Percentiles rank a stretch among this genome's conserved stretches.
These are phyloP conservation scores for Fusarium hostae DNA, from an alignment of 2,329 filamentous ascomycete genomes.

Conservation along the genomic window DNA sequence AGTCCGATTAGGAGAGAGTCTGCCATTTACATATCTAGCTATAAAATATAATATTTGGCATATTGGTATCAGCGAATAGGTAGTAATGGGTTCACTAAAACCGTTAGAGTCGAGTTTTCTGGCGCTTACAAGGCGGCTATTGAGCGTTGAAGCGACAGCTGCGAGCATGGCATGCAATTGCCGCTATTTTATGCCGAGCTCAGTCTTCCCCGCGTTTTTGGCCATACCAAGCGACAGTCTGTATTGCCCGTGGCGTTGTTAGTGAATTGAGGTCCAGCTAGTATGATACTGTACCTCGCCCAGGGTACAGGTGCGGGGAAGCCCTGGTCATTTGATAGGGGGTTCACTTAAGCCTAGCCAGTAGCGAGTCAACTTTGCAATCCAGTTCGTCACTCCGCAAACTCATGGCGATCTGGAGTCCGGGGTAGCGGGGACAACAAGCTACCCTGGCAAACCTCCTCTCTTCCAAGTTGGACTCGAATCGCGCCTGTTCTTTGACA, in stretches of 20 bases:
- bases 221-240: neutral
- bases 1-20: neutral
- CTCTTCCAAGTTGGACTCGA: neutral
- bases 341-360: neutral
- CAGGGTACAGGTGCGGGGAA: neutral
- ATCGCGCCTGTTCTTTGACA: rapidly evolving
- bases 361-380: too few relatives aligned
- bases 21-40: neutral
- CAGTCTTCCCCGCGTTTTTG: neutral
- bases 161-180: neutral
- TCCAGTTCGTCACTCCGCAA: neutral
- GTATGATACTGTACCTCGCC: too few relatives aligned
- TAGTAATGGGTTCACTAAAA: neutral
- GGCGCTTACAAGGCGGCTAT: rapidly evolving
- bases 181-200: neutral
- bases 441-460: neutral
- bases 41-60: neutral
- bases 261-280: neutral
- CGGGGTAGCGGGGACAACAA: neutral
- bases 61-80: too few relatives aligned
- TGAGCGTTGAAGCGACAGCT: rapidly evolving
- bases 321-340: neutral
- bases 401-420: neutral
- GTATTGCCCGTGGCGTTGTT: neutral
- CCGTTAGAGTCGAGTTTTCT: rapidly evolving